These are phyloP conservation scores for Aspergillus cristatus DNA, from an alignment of 495 filamentous ascomycete species.

Conservation along the genomic window DNA sequence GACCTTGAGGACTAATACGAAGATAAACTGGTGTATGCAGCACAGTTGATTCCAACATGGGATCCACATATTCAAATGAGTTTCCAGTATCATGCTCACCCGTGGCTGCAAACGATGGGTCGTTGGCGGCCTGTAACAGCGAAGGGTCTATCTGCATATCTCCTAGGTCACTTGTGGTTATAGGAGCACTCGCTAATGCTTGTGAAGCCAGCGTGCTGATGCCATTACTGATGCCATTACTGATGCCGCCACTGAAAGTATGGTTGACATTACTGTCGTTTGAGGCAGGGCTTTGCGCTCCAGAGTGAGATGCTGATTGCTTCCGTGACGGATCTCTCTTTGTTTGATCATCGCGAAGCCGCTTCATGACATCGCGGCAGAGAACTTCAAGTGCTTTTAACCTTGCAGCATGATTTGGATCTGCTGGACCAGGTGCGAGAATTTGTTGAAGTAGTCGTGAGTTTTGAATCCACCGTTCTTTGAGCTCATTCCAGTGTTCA, in stretches of 20 bases:
- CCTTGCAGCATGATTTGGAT: constrained; percentile 47
- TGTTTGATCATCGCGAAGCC: constrained; percentile 57
- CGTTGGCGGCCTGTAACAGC: constrained; percentile 43
- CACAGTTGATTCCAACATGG: constrained; percentile 18
- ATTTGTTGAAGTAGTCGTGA: constrained; percentile 49
- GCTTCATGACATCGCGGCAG: constrained; percentile 65
- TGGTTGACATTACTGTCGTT: constrained; percentile 13
- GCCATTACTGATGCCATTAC: constrained; percentile 42
- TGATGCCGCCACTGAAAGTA: constrained; percentile 23
- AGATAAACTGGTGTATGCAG: constrained; percentile 52
- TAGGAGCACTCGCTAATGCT: constrained; percentile 39
- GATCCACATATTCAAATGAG: constrained; percentile 30
- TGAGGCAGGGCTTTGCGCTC: constrained; percentile 17
- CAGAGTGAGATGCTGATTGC: constrained; percentile 20
- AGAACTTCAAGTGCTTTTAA: constrained; percentile 60
- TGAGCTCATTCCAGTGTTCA: constrained; percentile 64
- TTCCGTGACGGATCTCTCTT: constrained; percentile 49
- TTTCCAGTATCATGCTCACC: constrained; percentile 29
- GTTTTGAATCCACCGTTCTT: constrained; percentile 54
- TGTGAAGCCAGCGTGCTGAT: constrained; percentile 46
- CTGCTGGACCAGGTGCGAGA: constrained; percentile 44
- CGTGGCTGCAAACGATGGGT: constrained; percentile 35
- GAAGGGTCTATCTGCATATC: constrained; percentile 62
- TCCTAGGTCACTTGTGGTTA: constrained; percentile 32
- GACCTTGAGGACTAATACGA: constrained; percentile 48